phyloP scores from a whole-genome alignment of 2,329 filamentous ascomycete genomes.

The Fusarium tricinctum region DNA sequence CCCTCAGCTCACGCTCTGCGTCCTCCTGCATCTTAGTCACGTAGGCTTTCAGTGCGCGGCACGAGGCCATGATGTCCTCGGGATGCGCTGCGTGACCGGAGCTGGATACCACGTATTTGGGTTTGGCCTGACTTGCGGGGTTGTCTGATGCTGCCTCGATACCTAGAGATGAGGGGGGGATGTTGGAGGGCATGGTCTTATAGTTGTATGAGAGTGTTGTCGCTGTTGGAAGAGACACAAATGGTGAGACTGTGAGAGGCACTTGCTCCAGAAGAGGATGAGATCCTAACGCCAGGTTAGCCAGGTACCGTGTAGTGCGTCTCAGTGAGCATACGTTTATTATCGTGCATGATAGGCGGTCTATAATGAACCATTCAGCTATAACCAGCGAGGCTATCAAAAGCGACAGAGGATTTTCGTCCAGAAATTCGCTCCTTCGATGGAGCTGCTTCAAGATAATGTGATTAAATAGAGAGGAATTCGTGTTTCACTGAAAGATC shows the following conservation, averaged over 20 bases:
- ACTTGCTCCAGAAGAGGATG: constrained; percentile 93
- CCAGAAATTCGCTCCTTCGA: neutral
- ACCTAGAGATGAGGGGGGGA: constrained; percentile 68
- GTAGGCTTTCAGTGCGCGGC: constrained; percentile 82
- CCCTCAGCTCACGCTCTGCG: constrained; percentile 74
- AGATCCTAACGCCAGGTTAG: constrained; percentile 67
- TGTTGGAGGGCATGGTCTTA: constrained; percentile 86
- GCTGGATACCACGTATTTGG: constrained; percentile 81
- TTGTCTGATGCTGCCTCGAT: constrained; percentile 56
- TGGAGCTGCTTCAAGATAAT: neutral
- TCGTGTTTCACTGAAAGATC: neutral
- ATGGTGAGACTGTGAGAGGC: constrained; percentile 92
- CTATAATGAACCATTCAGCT: neutral
- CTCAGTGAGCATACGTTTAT: constrained; percentile 52
- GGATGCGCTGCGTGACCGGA: constrained; percentile 89
- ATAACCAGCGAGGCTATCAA: neutral
- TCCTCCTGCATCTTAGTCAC: constrained; percentile 77
- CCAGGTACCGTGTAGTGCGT: neutral
- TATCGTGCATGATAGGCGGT: constrained; percentile 51
- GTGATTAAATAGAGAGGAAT: neutral
- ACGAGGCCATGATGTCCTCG: constrained; percentile 86
- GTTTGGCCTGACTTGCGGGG: constrained; percentile 61
- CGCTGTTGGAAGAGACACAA: constrained; percentile 89
- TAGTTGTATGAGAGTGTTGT: constrained; percentile 97
- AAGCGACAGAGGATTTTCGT: neutral